These are phyloP conservation scores for Arthrocladium fulminans DNA, from an alignment of 2,329 filamentous ascomycete genomes.

Conservation along the genomic window DNA sequence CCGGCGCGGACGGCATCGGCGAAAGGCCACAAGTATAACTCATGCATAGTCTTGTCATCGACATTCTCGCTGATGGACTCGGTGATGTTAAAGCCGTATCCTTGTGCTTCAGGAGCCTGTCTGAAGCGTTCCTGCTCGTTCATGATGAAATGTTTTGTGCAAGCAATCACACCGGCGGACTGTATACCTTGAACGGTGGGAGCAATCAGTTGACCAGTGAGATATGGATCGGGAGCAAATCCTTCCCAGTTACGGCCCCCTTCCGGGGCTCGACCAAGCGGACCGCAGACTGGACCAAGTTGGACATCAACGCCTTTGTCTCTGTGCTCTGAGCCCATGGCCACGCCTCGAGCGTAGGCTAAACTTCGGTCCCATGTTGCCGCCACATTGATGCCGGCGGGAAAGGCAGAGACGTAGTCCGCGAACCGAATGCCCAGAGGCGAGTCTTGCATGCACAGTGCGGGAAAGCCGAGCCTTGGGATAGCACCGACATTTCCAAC, in stretches of 20 bases:
- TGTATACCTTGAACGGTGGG: conserved; percentile 74
- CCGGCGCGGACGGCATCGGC: conserved; percentile 59
- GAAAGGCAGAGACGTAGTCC: conserved; percentile 75
- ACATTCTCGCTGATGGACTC: conserved; percentile 54
- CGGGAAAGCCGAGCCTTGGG: conserved; percentile 53
- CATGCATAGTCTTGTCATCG: conserved; percentile 56
- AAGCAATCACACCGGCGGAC: conserved; percentile 71
- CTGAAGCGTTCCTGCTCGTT: conserved; percentile 71
- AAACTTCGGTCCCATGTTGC: conserved; percentile 72
- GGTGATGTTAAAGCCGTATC: conserved; percentile 53
- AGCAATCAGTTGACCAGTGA: conserved; percentile 63
- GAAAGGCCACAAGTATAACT: conserved; percentile 56
- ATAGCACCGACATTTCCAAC: conserved; percentile 59
- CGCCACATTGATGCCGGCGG: conserved; percentile 67
- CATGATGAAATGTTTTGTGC: conserved; percentile 65
- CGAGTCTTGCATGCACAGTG: conserved; percentile 79
- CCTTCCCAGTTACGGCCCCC: conserved; percentile 62
- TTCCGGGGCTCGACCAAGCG: conserved; percentile 58
- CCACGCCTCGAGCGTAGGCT: conserved; percentile 58
- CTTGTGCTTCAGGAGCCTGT: conserved; percentile 49
- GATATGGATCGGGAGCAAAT: conserved; percentile 64
- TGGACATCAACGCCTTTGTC: conserved; percentile 67
- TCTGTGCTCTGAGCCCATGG: conserved; percentile 67
- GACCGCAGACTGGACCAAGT: conserved; percentile 68
- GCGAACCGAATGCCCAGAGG: conserved; percentile 69